phyloP scores from a whole-genome alignment of 768 basidiomycete species.

The Fibroporia radiculosa region DNA sequence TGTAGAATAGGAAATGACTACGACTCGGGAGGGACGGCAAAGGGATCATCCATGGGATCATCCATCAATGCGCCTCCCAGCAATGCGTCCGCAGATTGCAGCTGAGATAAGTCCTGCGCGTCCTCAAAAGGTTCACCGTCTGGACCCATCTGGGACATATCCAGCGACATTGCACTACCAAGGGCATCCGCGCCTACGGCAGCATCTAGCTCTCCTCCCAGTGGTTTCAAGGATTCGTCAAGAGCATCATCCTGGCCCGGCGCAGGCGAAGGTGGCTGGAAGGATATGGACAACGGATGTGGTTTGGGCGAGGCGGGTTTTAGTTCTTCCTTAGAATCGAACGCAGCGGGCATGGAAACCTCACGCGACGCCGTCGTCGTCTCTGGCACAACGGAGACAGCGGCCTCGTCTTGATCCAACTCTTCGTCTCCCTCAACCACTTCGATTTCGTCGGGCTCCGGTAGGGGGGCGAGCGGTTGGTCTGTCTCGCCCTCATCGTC shows the following conservation, averaged over 20 bases:
- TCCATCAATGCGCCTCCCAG: conserved; percentile 53
- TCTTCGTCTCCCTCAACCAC: conserved; percentile 72
- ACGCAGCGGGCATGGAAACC: conserved; percentile 26
- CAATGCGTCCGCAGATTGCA: conserved; percentile 44
- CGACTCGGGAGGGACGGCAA: conserved; percentile 23
- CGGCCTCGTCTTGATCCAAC: conserved; percentile 57
- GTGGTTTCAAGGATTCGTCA: conserved; percentile 48
- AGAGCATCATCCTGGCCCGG: conserved; percentile 32
- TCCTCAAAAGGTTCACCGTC: conserved; percentile 54
- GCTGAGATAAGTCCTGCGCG: conserved; percentile 46
- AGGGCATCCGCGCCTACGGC: conserved; percentile 30
- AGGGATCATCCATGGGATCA: conserved; percentile 48
- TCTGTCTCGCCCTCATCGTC: conserved; percentile 78
- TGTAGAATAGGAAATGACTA: neutral
- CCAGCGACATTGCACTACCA: conserved; percentile 39
- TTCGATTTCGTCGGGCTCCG: conserved; percentile 70
- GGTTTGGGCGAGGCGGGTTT: conserved; percentile 66
- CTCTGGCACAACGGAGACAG: conserved; percentile 34
- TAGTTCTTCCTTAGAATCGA: conserved; percentile 30
- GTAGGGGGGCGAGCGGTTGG: conserved; percentile 74
- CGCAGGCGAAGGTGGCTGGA: conserved; percentile 36
- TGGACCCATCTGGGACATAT: conserved; percentile 57
- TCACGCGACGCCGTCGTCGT: conserved; percentile 26
- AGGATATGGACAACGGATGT: conserved; percentile 48
- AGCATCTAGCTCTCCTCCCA: conserved; percentile 39